These are phyloP conservation scores for Pyrrhoderma lamaoense DNA, from an alignment of 1,284 basidiomycete genomes.

Conservation along the genomic window DNA sequence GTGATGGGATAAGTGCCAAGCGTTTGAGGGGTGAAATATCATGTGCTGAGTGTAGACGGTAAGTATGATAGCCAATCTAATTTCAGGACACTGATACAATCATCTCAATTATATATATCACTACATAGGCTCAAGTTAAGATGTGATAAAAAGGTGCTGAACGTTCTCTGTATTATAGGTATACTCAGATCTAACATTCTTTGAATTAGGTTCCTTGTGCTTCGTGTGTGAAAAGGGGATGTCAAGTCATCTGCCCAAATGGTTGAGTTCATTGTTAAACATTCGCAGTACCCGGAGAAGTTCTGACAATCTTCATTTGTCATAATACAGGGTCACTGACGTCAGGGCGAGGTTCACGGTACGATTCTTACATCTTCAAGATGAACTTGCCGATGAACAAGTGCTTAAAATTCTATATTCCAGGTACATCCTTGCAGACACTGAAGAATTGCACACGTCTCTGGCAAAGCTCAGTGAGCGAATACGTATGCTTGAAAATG, in stretches of 20 bases:
- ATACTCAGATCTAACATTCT: not conserved
- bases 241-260: slow-evolving; percentile 9
- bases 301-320: not conserved
- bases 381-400: too few species aligned
- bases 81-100: not conserved
- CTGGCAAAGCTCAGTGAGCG: slow-evolving; percentile 17
- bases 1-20: not conserved
- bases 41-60: slow-evolving; percentile 9
- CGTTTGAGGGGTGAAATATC: not conserved
- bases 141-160: slow-evolving; percentile 2
- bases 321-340: not conserved
- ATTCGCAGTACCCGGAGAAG: too few species aligned
- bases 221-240: slow-evolving; percentile 4
- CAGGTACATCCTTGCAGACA: slow-evolving; percentile 7
- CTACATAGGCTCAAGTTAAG: slow-evolving; percentile 1
- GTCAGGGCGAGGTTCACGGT: slow-evolving; percentile 5
- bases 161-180: not conserved
- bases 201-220: not conserved
- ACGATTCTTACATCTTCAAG: not conserved
- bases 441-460: slow-evolving; percentile 14
- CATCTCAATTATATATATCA: not conserved
- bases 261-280: not conserved
- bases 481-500: slow-evolving; percentile 20
- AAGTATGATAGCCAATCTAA: not conserved
- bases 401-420: not conserved